Evolutionary conservation across 768 basidiomycete genomes (phyloP).

Genomic region (Psilocybe tampanensis): DNA sequence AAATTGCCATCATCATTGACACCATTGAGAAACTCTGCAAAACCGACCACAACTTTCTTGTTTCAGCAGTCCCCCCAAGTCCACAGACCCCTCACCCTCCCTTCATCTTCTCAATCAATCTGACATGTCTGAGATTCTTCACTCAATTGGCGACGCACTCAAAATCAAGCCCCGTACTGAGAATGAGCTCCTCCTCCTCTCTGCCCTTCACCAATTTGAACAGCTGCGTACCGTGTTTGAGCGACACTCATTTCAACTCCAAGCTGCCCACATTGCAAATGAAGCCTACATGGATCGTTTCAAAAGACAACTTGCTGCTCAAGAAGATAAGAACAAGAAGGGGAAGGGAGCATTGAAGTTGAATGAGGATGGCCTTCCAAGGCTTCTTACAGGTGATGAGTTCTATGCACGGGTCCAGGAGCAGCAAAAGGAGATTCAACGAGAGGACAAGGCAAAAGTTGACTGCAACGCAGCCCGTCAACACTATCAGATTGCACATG

Average conservation of each 20-base stretch:
- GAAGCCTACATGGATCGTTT: conserved; percentile 20
- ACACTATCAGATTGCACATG: conserved; percentile 11
- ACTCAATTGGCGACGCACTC: neutral
- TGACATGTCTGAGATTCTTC: conserved; percentile 14
- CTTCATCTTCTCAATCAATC: too few species aligned
- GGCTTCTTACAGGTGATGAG: conserved; percentile 21
- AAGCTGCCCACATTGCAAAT: conserved; percentile 26
- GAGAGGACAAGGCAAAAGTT: conserved; percentile 12
- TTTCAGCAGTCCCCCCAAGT: too few species aligned
- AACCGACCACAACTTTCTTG: too few species aligned
- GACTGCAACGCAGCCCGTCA: conserved; percentile 9
- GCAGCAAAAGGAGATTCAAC: conserved; percentile 10
- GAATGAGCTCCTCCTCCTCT: conserved; percentile 11
- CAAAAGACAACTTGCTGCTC: conserved; percentile 18
- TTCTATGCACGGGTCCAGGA: conserved; percentile 17
- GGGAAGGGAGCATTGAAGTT: conserved; percentile 19
- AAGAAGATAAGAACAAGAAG: conserved; percentile 22
- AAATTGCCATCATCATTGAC: too few species aligned
- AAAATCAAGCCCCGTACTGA: conserved; percentile 8
- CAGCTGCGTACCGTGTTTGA: neutral
- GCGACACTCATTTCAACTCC: conserved; percentile 15
- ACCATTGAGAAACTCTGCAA: too few species aligned
- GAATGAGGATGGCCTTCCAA: conserved; percentile 25
- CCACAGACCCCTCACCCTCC: too few species aligned
- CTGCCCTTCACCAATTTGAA: conserved; percentile 10